Evolutionary conservation across 2,329 filamentous ascomycete species (phyloP).

Genomic region (Dactylella cylindrospora): DNA sequence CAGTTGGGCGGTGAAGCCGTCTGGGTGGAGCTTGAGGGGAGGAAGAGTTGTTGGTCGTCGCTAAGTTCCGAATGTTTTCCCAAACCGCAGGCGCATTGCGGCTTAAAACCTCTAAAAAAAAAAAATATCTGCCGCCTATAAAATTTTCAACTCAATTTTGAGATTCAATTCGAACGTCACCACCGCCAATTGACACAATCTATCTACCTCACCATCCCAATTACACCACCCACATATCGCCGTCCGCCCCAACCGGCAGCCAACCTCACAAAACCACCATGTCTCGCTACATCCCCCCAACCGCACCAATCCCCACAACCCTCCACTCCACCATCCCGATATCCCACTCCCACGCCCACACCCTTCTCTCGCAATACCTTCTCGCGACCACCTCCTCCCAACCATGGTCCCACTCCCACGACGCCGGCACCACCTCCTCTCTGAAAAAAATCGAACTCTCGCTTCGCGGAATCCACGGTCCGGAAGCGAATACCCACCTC

Average conservation of each 20-base stretch:
- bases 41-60: neutral
- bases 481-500: constrained; percentile 26
- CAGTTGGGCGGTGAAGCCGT: neutral
- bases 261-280: constrained; percentile 4
- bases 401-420: constrained; percentile 41
- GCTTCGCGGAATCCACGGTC: constrained; percentile 32
- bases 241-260: neutral
- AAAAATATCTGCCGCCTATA: neutral
- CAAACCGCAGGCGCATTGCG: too few species aligned
- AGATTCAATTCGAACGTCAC: neutral
- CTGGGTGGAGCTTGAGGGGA: neutral
- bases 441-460: constrained; percentile 42
- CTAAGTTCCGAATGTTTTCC: neutral
- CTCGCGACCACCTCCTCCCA: constrained; percentile 27
- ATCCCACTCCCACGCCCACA: constrained; percentile 18
- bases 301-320: neutral
- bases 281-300: constrained; percentile 29
- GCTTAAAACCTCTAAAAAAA: constrained; percentile 27
- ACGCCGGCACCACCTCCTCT: constrained; percentile 31
- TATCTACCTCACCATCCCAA: neutral
- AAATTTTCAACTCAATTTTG: neutral
- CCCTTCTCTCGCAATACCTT: constrained; percentile 40
- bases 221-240: neutral
- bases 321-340: constrained; percentile 23
- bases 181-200: neutral